A percentile compares a stretch with the other conserved stretches of the same genome.
Conservation (phyloP, 176 grass and related monocot genomes). For the Hyparrhenia diplandra region DNA sequence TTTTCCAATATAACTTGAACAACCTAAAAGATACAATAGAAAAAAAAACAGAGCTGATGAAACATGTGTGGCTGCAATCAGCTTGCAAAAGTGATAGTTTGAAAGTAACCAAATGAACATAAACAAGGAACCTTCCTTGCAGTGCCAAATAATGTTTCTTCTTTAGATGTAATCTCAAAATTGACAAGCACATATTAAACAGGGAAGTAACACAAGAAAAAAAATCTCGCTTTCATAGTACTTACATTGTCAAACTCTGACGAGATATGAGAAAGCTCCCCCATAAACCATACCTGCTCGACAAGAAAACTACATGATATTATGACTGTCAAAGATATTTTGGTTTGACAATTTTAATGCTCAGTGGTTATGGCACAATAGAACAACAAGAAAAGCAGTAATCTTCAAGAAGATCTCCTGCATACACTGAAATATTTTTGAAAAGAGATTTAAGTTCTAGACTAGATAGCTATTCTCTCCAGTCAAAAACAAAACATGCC, state of each 20-base stretch:
- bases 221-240: slow-evolving; percentile 3
- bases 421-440: not conserved
- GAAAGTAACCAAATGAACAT: slow-evolving; percentile 17
- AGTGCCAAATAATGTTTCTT: slow-evolving; percentile 27
- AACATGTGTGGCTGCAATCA: slow-evolving; percentile 11
- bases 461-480: not conserved
- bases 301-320: slow-evolving; percentile 37
- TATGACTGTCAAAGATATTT: slow-evolving; percentile 13
- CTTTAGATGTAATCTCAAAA: not conserved
- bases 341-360: slow-evolving; percentile 6
- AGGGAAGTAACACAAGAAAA: slow-evolving; percentile 15
- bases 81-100: slow-evolving; percentile 17
- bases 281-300: slow-evolving; percentile 96
- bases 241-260: slow-evolving; percentile 97
- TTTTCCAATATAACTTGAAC: slow-evolving; percentile 90
- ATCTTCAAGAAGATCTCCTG: slow-evolving; percentile 1
- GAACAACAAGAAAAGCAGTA: slow-evolving; percentile 3
- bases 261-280: slow-evolving; percentile 95
- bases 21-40: slow-evolving; percentile 43
- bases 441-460: not conserved
- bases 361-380: not conserved
- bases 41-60: slow-evolving; percentile 13
- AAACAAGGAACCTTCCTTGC: slow-evolving; percentile 11
- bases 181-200: slow-evolving; percentile 23
- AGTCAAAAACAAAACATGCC: not conserved